Conservation (phyloP, 345 rosid genomes). For the Balakata baccata region DNA sequence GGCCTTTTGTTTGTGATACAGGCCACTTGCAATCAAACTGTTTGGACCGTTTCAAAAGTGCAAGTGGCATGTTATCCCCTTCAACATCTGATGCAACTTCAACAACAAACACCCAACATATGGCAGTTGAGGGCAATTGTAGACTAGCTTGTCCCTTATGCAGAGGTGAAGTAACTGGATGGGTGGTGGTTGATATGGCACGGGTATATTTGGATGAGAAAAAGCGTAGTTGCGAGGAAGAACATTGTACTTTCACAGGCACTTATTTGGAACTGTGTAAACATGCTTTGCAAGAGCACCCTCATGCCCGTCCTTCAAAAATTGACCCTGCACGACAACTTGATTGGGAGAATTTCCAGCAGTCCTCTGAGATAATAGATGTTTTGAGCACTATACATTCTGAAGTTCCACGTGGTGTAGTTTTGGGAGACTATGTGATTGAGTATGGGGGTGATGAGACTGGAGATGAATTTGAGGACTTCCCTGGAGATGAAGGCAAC, state of each 20-base stretch:
- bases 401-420: constrained; percentile 90
- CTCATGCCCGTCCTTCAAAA: constrained; percentile 82
- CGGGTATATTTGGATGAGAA: constrained; percentile 71
- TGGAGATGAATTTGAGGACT: constrained; percentile 86
- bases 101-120: constrained; percentile 27
- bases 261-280: constrained; percentile 56
- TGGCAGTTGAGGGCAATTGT: constrained; percentile 41
- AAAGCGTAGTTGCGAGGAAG: constrained; percentile 78
- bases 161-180: constrained; percentile 90
- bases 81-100: constrained; percentile 41
- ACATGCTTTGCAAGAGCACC: constrained; percentile 78
- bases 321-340: constrained; percentile 87
- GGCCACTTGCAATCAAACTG: constrained; percentile 88
- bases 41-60: constrained; percentile 78
- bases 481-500: constrained; percentile 65
- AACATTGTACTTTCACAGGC: constrained; percentile 58
- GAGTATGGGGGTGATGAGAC: constrained; percentile 91
- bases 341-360: constrained; percentile 98
- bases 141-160: constrained; percentile 82
- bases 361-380: constrained; percentile 88
- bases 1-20: constrained; percentile 83
- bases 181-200: constrained; percentile 68
- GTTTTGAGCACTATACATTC: constrained; percentile 97
- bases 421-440: constrained; percentile 94
- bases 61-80: constrained; percentile 56